phyloP scores from a whole-genome alignment of 1,284 basidiomycete species.

The Ceraceosorus guamensis region DNA sequence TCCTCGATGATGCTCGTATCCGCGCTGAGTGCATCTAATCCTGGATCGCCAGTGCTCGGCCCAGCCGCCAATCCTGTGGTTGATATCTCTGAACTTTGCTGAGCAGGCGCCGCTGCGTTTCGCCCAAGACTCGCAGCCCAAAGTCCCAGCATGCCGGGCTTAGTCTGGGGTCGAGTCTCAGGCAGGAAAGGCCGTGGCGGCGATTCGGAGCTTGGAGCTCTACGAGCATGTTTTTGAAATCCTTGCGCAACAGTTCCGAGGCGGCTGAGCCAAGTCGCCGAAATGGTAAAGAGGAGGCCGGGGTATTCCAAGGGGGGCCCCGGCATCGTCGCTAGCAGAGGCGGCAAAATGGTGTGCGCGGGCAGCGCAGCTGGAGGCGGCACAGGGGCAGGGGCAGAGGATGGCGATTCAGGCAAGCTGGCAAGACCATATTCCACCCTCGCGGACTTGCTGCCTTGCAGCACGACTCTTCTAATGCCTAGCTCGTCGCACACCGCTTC shows the following conservation, averaged over 20 bases:
- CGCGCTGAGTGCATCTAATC: conserved; percentile 20
- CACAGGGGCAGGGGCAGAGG: conserved; percentile 20
- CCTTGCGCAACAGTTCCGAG: conserved; percentile 46
- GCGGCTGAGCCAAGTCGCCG: conserved; percentile 42
- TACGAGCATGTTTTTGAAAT: conserved; percentile 33
- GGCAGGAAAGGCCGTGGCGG: neutral
- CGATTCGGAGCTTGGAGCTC: conserved; percentile 6
- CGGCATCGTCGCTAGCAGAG: conserved; percentile 9
- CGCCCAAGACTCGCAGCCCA: conserved; percentile 23
- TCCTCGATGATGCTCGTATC: conserved; percentile 15
- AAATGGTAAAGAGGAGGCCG: conserved; percentile 39
- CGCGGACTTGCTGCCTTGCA: conserved; percentile 46
- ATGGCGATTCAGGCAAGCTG: conserved; percentile 16
- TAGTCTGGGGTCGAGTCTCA: conserved; percentile 9
- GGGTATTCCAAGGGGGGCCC: conserved; percentile 12
- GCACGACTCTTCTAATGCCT: conserved; percentile 58
- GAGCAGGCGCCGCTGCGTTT: conserved; percentile 19
- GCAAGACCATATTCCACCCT: conserved; percentile 42
- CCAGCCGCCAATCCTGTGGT: no score
- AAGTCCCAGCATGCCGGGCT: conserved; percentile 21
- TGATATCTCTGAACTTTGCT: no score
- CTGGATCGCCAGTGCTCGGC: conserved; percentile 24
- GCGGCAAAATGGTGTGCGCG: conserved; percentile 13
- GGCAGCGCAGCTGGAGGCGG: conserved; percentile 25
- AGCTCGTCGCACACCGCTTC: conserved; percentile 59